These are phyloP conservation scores for Lunularia cruciata DNA, from an alignment of 225 moss, liverwort and hornwort species.

Conservation along the genomic window DNA sequence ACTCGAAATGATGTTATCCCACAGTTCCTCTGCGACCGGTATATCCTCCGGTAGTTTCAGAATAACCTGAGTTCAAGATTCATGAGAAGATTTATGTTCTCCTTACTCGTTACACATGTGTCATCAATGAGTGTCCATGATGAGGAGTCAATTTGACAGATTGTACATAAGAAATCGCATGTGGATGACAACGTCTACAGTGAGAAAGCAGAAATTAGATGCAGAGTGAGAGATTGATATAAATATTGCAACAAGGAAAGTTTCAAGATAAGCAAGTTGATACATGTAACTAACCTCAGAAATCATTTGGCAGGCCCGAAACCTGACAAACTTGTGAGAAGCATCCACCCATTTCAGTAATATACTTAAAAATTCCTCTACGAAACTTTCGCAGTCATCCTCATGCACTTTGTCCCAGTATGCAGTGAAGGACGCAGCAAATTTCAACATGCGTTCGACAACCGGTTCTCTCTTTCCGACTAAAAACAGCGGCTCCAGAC, in stretches of 20 bases:
- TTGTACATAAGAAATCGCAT: too few relatives aligned
- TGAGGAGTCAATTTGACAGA: too few relatives aligned
- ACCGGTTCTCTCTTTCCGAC: slow-evolving; percentile 65
- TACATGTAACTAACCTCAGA: slow-evolving; percentile 56
- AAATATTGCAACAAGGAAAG: background rate
- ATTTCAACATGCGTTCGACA: slow-evolving; percentile 69
- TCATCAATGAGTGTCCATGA: too few relatives aligned
- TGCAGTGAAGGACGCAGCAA: slow-evolving; percentile 60
- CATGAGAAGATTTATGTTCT: too few relatives aligned
- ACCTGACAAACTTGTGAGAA: slow-evolving; percentile 68
- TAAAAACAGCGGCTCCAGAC: slow-evolving; percentile 67
- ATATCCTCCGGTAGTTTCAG: slow-evolving; percentile 65
- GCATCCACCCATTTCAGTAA: slow-evolving; percentile 61
- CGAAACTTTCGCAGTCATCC: slow-evolving; percentile 74
- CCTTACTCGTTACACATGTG: too few relatives aligned
- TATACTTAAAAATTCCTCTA: slow-evolving; percentile 62
- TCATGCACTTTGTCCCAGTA: slow-evolving; percentile 60
- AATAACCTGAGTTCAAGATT: slow-evolving; percentile 54
- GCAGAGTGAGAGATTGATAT: too few relatives aligned
- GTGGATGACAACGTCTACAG: too few relatives aligned
- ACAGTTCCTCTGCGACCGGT: slow-evolving; percentile 60
- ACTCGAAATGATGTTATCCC: slow-evolving; percentile 65
- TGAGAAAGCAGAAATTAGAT: too few relatives aligned
- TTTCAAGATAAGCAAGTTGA: background rate
- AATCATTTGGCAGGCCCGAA: slow-evolving; percentile 78